Conservation (phyloP, 345 rosid species). For the Rhodamnia argentea region DNA sequence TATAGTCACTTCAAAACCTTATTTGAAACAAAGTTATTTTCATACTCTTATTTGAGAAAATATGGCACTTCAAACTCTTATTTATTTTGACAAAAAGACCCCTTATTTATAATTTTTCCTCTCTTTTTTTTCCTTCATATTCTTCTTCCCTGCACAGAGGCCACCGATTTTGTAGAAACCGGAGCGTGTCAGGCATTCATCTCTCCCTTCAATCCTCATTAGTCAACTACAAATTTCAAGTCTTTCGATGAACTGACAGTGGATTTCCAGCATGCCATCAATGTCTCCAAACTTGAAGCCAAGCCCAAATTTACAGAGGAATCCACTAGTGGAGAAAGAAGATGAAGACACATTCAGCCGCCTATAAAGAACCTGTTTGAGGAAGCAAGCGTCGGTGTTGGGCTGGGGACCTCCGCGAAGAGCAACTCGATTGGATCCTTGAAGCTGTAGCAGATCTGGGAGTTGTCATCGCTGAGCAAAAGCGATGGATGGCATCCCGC, state of each 20-base stretch:
- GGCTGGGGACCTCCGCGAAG: conserved; percentile 30
- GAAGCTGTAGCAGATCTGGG: neutral
- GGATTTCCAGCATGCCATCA: neutral
- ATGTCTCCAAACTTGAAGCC: no score
- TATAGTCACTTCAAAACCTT: rapidly evolving
- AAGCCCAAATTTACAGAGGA: no score
- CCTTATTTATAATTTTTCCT: neutral
- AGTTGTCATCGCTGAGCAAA: no score
- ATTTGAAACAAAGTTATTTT: no score
- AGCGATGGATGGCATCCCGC: no score
- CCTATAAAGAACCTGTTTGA: conserved; percentile 23
- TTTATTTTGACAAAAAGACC: no score
- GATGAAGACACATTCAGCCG: neutral
- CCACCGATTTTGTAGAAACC: neutral
- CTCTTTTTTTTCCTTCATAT: neutral
- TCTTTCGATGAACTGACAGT: neutral
- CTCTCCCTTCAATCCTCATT: neutral
- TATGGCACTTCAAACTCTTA: no score
- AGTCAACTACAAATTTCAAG: neutral
- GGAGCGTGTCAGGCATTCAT: neutral
- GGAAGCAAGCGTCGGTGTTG: conserved; percentile 7
- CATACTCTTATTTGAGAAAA: no score
- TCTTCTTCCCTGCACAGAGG: neutral
- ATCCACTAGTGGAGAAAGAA: no score
- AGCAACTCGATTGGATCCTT: conserved; percentile 52